Percentiles rank a stretch among this genome's conserved stretches.
Evolutionary conservation across 176 grass and related monocot genomes (phyloP).

Genomic region (Ananas comosus): DNA sequence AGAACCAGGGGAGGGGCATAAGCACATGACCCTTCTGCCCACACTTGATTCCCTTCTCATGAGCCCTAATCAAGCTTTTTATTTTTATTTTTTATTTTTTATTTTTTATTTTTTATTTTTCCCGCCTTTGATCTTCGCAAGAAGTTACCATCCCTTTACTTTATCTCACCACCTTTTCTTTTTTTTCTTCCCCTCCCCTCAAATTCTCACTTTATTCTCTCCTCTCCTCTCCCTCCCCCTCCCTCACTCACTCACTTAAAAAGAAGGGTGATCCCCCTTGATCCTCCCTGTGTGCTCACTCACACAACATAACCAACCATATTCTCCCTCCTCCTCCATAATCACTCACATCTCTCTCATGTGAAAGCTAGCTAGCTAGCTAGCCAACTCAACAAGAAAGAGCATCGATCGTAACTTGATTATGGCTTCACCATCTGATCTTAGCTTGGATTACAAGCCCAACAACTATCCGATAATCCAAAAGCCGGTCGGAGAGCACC

Average conservation of each 20-base stretch:
- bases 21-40: constrained; percentile 31
- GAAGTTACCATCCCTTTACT: constrained; percentile 98
- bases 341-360: too few relatives aligned
- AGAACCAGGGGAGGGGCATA: constrained; percentile 18
- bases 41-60: constrained; percentile 40
- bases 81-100: constrained; percentile 9
- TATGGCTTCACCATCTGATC: constrained; percentile 79
- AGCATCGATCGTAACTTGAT: too few relatives aligned
- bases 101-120: background rate
- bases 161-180: constrained; percentile 50
- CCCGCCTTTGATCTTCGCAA: constrained; percentile 95
- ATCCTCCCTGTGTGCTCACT: constrained; percentile 34
- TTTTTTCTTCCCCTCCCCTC: constrained; percentile 26
- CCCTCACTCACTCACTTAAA: constrained; percentile 52
- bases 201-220: constrained; percentile 82
- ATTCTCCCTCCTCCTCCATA: background rate
- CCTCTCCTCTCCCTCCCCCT: constrained; percentile 5
- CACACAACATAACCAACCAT: background rate
- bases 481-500: constrained; percentile 32
- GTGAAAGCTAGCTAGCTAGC: too few relatives aligned
- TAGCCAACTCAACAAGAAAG: too few relatives aligned
- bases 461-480: constrained; percentile 22
- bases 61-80: constrained; percentile 65
- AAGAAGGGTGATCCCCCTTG: constrained; percentile 54
- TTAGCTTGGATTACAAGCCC: constrained; percentile 87